phyloP scores from a whole-genome alignment of 2,329 filamentous ascomycete genomes.

The Neurospora crassa region DNA sequence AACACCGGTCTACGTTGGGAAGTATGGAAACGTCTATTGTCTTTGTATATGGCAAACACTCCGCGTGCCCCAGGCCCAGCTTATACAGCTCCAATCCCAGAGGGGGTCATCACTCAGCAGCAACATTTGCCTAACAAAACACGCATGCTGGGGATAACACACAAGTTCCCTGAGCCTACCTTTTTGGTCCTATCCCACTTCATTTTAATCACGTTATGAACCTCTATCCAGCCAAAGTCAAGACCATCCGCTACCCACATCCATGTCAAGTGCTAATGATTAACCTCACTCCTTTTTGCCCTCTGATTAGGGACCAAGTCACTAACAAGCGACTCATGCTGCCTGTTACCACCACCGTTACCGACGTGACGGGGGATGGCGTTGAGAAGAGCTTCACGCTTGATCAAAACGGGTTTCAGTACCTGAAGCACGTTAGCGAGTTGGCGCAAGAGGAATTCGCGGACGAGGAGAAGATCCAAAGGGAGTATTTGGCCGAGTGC shows the following conservation, averaged over 20 bases:
- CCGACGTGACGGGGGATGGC: conserved; percentile 28
- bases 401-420: conserved; percentile 33
- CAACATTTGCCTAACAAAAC: background rate
- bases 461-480: conserved; percentile 51
- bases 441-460: conserved; percentile 17
- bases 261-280: background rate
- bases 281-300: background rate
- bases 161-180: background rate
- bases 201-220: background rate
- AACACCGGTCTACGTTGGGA: conserved; percentile 12
- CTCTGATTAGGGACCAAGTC: conserved; percentile 13
- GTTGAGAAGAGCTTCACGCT: conserved; percentile 29
- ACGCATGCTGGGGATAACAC: background rate
- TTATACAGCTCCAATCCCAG: too few relatives aligned
- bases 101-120: background rate
- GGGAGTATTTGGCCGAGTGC: conserved; percentile 63
- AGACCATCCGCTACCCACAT: conserved; percentile 5
- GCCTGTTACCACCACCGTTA: conserved; percentile 31
- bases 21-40: conserved; percentile 5
- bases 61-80: background rate
- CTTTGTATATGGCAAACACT: background rate
- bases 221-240: background rate
- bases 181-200: background rate
- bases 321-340: conserved; percentile 12
- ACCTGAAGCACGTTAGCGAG: conserved; percentile 20